These are phyloP conservation scores for Clavispora carvajalis DNA, from an alignment of 805 yeast species.

Conservation along the genomic window DNA sequence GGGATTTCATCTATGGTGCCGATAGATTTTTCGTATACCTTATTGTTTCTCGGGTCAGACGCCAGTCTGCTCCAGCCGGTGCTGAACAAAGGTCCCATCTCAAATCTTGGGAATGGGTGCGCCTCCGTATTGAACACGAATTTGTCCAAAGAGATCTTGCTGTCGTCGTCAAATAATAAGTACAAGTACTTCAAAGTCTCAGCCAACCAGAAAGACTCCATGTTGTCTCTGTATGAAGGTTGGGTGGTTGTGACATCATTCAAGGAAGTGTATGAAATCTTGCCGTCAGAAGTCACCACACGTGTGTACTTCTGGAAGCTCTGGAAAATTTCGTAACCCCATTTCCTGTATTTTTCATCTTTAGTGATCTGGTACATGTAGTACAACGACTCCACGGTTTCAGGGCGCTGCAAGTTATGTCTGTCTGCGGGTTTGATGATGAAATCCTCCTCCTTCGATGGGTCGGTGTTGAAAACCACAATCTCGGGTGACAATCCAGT, in stretches of 20 bases:
- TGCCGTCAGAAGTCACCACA: constrained; percentile 38
- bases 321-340: constrained; percentile 85
- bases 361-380: constrained; percentile 74
- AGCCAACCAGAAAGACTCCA: constrained; percentile 92
- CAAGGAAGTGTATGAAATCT: constrained; percentile 54
- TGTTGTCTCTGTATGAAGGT: constrained; percentile 57
- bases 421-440: constrained; percentile 63
- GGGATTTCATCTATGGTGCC: constrained; percentile 11
- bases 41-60: constrained; percentile 16
- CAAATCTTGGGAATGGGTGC: constrained; percentile 81
- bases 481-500: constrained; percentile 89
- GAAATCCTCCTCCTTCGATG: constrained; percentile 48
- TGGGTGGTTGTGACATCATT: constrained; percentile 57
- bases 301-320: constrained; percentile 59
- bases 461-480: constrained; percentile 69
- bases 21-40: constrained; percentile 7
- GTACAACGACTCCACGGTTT: constrained; percentile 85
- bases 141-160: constrained; percentile 58
- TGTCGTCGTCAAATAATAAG: constrained; percentile 45
- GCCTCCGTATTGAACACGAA: constrained; percentile 90
- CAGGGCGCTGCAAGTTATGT: constrained; percentile 90
- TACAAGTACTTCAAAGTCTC: constrained; percentile 81
- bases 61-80: constrained; percentile 56
- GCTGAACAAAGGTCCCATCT: constrained; percentile 42
- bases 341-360: constrained; percentile 74